Conservation (phyloP, 1,139 yeast genomes). For the Hansenula sp. region DNA sequence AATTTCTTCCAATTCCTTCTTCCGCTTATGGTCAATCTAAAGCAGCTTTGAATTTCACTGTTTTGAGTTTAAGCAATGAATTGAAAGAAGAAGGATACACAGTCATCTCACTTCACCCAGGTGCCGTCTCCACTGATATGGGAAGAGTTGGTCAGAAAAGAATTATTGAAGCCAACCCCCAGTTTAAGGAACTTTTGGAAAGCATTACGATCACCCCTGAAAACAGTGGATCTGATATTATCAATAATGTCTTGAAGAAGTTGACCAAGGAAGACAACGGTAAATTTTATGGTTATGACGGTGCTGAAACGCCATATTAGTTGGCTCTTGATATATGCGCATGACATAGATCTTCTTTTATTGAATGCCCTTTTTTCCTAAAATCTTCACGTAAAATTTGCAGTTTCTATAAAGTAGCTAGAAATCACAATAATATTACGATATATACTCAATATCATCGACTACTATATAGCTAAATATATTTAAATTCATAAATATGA, state of each 20-base stretch:
- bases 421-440: too few relatives aligned
- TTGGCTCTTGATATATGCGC: too few relatives aligned
- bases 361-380: too few relatives aligned
- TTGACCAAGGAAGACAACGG: background rate
- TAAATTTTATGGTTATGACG: background rate
- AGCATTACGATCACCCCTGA: background rate
- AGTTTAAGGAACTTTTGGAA: background rate
- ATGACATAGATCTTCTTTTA: too few relatives aligned
- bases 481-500: too few relatives aligned
- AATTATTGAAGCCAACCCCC: background rate
- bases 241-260: background rate
- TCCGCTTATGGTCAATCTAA: constrained; percentile 33
- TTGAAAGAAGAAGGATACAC: constrained; percentile 22
- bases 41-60: constrained; percentile 30
- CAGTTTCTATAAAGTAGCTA: too few relatives aligned
- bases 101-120: constrained; percentile 29
- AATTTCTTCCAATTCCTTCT: constrained; percentile 11
- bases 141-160: background rate
- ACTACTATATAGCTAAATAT: too few relatives aligned
- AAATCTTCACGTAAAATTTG: too few relatives aligned
- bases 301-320: background rate
- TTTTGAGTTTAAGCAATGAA: constrained; percentile 23
- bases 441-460: too few relatives aligned
- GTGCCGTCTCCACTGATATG: constrained; percentile 29
- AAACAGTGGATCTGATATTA: background rate